Percentiles rank a stretch among this genome's conserved stretches.
Evolutionary conservation across 306 rosid species (phyloP).

Genomic region (Styphnolobium japonicum): DNA sequence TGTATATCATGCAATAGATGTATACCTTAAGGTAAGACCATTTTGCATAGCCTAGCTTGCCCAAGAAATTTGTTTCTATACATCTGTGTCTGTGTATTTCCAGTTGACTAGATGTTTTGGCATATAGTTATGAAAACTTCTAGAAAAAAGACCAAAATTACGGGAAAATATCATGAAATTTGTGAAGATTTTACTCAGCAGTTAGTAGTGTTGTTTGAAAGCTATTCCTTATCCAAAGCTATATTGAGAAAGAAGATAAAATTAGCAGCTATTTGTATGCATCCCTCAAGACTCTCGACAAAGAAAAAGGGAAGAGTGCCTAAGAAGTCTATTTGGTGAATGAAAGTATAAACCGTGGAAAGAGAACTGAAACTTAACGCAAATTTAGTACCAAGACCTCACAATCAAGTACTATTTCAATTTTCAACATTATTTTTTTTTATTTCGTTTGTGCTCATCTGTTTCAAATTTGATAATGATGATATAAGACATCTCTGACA

Average conservation of each 20-base stretch:
- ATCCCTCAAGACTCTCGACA: background rate
- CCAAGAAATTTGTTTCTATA: background rate
- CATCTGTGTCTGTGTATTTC: background rate
- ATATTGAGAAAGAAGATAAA: background rate
- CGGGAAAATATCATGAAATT: background rate
- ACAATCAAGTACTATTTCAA: background rate
- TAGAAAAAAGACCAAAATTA: background rate
- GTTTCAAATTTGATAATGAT: slow-evolving; percentile 13
- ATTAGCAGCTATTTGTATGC: background rate
- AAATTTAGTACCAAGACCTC: background rate
- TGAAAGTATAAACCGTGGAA: background rate
- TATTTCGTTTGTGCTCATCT: background rate
- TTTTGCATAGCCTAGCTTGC: background rate
- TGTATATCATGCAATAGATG: slow-evolving; percentile 81
- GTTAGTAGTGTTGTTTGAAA: slow-evolving; percentile 7
- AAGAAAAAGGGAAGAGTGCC: background rate
- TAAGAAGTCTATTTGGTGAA: background rate
- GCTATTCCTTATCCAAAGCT: background rate
- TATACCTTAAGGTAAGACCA: slow-evolving; percentile 75
- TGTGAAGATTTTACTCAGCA: background rate
- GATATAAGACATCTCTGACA: slow-evolving; percentile 3
- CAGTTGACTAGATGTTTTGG: background rate
- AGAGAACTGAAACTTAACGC: background rate
- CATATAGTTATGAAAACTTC: background rate
- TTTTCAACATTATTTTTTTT: background rate